Conservation (phyloP, 495 filamentous ascomycete species). For the Xylaria curta region DNA sequence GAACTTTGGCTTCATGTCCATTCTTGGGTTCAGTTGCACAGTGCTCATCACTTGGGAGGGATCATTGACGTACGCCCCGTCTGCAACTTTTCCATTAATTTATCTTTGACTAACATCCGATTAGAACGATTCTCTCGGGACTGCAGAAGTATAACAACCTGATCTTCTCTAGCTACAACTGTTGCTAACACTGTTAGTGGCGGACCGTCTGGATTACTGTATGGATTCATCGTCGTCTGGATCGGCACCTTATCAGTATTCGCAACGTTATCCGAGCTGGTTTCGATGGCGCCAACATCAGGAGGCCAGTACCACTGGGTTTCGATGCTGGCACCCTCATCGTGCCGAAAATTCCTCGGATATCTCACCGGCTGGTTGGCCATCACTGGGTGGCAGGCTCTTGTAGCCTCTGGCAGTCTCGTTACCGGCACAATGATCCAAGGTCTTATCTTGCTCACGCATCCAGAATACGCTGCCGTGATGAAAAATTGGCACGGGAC, state of each 20-base stretch:
- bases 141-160: constrained; percentile 26
- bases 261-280: constrained; percentile 39
- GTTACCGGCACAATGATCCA: constrained; percentile 64
- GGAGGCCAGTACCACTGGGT: constrained; percentile 54
- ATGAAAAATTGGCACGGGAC: constrained; percentile 68
- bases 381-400: constrained; percentile 66
- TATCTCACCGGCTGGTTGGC: constrained; percentile 67
- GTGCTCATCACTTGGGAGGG: constrained; percentile 55
- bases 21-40: constrained; percentile 52
- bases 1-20: constrained; percentile 51
- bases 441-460: constrained; percentile 62
- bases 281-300: constrained; percentile 41
- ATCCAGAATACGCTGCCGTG: constrained; percentile 48
- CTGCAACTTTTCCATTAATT: background rate
- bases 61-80: constrained; percentile 32
- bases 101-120: constrained; percentile 12
- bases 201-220: constrained; percentile 41
- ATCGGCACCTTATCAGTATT: constrained; percentile 36
- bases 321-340: constrained; percentile 62
- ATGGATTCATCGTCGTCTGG: constrained; percentile 39
- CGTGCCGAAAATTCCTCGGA: constrained; percentile 61
- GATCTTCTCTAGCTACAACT: background rate
- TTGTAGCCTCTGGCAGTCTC: constrained; percentile 58
- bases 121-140: constrained; percentile 24
- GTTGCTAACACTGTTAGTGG: constrained; percentile 32